Evolutionary conservation across 371 early-diverging fungal species (phyloP), one percentile per base, ranked within the genome.

Genomic region (Mucor piriformis): DNA sequence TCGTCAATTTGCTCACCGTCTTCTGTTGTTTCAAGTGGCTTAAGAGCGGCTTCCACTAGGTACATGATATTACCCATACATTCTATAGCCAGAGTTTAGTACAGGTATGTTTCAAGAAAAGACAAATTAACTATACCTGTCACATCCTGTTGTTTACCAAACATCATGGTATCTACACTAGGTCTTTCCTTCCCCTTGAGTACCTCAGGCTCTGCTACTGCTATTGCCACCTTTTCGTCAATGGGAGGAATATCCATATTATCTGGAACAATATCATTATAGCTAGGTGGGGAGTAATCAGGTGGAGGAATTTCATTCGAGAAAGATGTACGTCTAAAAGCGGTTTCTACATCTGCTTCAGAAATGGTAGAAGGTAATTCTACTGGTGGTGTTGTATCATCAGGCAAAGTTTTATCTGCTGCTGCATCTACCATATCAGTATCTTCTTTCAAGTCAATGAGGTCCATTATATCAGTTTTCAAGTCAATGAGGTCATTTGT

Each of bases 11-110:
- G 74, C 33, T 76, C 79, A 0, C 67, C 67, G 24, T 71, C 66
- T 42, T 69, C 55, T 13, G 64, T 62, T n/a, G 59, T 70, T 33
- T 69, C 66, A 15, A 66, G 18, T 0, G 81, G 74, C 27, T 73
- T 73, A 4, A 84, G 57, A 0, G 84, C 81, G 6, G 79, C 74
- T 55, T 90, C 88, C 0, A 88, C 71, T 48, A 87, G 63, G 35
- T 81, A 84, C 76, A 87, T 78, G 35, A 88, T 79, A 43, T 86
- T 85, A 21, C 88, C 86, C 91, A 90, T 88, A 55, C 87, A 88
- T 67, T 90, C 91, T 46, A 46, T 13, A 46, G 13, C 8, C 29
- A 29, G 4, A 6, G 4, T 8, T 29, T 29, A 29, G 29, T 29
- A 29, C 29, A 8, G 29, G n/a, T n/a, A n/a, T n/a, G n/a, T n/a